phyloP scores from a whole-genome alignment of 306 rosid species.

The Quercus ilex region DNA sequence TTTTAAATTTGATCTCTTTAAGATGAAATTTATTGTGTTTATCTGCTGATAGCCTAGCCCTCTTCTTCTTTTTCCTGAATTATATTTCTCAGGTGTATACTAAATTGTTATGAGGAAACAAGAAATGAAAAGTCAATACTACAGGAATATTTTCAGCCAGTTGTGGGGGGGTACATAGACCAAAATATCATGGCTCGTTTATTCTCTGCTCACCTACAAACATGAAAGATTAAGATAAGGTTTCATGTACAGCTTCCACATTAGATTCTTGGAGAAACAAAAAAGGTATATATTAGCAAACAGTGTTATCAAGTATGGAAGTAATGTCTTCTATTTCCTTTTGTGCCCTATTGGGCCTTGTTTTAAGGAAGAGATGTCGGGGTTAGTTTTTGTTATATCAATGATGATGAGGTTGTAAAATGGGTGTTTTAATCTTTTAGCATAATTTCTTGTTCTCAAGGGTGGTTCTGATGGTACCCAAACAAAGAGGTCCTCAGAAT shows the following conservation, averaged over 20 bases:
- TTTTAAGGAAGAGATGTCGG: neutral
- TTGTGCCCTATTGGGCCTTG: neutral
- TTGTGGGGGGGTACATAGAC: neutral
- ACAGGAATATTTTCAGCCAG: neutral
- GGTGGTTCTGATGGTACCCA: neutral
- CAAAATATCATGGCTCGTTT: conserved; percentile 4
- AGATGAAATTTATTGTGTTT: neutral
- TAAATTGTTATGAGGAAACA: conserved; percentile 12
- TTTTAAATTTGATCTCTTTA: neutral
- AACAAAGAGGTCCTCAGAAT: too few species aligned
- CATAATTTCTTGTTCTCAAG: neutral
- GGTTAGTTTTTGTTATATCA: neutral
- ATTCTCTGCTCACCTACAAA: conserved; percentile 5
- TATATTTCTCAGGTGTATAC: conserved; percentile 29
- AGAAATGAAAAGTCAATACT: neutral
- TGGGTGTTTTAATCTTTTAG: neutral
- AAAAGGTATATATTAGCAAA: neutral
- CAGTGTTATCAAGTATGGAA: neutral
- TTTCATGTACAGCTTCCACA: conserved; percentile 13
- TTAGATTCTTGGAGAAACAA: neutral
- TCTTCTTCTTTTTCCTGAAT: neutral
- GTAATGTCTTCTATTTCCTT: neutral
- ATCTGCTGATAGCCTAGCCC: neutral
- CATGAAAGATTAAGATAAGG: conserved; percentile 13
- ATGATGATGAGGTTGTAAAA: conserved; percentile 4